These are phyloP conservation scores for Fusarium sp. DNA, from an alignment of 2,329 filamentous ascomycete species.

Conservation along the genomic window DNA sequence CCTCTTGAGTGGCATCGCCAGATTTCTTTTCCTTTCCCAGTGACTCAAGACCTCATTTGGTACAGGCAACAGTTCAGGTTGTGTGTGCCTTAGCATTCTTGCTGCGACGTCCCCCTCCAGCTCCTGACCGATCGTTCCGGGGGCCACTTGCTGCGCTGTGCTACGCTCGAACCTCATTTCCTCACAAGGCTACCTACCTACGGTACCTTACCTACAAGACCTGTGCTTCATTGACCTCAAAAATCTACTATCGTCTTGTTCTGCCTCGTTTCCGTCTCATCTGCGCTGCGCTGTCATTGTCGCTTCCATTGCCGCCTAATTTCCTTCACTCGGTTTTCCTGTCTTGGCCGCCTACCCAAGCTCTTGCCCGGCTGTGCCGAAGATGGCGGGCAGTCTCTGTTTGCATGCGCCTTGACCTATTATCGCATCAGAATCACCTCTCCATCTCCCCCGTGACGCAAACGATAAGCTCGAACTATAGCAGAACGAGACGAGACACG, in stretches of 20 bases:
- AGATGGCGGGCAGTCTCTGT: conserved; percentile 42
- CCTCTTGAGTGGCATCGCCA: conserved; percentile 31
- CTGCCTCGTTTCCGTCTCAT: conserved; percentile 2
- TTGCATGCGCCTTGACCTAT: conserved; percentile 41
- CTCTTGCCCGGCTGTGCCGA: conserved; percentile 42
- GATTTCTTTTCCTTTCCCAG: conserved; percentile 20
- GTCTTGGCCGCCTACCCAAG: conserved; percentile 20
- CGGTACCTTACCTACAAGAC: conserved; percentile 1
- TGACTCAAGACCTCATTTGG: conserved; percentile 7
- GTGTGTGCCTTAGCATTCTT: neutral
- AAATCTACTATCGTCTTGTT: neutral
- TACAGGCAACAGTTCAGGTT: conserved; percentile 2
- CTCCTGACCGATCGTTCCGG: conserved; percentile 44
- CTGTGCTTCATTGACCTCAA: conserved; percentile 17
- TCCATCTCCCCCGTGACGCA: conserved; percentile 10
- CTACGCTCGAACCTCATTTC: conserved; percentile 8
- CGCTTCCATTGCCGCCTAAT: conserved; percentile 22
- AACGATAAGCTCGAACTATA: conserved; percentile 21
- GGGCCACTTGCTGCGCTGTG: conserved; percentile 18
- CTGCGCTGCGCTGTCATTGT: conserved; percentile 16
- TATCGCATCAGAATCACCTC: conserved; percentile 25
- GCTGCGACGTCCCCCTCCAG: conserved; percentile 4
- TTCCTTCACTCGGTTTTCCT: conserved; percentile 18
- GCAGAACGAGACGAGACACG: conserved; percentile 14
- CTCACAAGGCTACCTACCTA: conserved; percentile 7